These are phyloP conservation scores for Emiliania huxleyi DNA, from an alignment of 78 protist genomes.

Conservation along the genomic window DNA sequence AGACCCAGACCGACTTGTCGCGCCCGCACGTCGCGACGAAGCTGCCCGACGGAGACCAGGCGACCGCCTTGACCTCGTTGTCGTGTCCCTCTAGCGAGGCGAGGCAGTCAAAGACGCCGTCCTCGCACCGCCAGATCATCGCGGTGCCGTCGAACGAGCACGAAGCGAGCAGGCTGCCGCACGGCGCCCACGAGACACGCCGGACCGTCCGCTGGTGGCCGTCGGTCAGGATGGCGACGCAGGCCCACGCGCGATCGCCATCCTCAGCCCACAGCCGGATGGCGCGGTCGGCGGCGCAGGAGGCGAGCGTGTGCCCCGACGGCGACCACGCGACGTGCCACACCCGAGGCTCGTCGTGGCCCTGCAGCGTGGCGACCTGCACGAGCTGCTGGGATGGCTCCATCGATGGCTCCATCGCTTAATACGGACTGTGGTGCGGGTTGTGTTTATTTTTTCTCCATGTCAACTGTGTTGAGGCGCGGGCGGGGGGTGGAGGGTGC, in stretches of 20 bases:
- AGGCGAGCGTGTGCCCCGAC: constrained; percentile 69
- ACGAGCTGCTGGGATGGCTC: too few species aligned
- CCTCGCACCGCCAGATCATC: not conserved
- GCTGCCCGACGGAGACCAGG: constrained; percentile 74
- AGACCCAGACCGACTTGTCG: constrained; percentile 92
- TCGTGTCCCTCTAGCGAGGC: constrained; percentile 92
- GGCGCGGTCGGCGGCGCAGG: constrained; percentile 81
- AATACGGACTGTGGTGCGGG: too few species aligned
- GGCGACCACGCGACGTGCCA: constrained; percentile 72
- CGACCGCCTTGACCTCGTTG: constrained; percentile 87
- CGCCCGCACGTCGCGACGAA: constrained; percentile 92
- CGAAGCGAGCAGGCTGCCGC: constrained; percentile 70
- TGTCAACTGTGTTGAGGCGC: too few species aligned
- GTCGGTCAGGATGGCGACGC: constrained; percentile 52
- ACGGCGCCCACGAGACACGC: constrained; percentile 76
- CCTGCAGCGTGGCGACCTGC: not conserved
- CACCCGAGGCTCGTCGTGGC: not conserved
- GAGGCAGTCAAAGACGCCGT: constrained; percentile 47
- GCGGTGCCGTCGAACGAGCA: constrained; percentile 77
- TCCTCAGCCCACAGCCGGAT: constrained; percentile 67
- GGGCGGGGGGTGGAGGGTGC: too few species aligned
- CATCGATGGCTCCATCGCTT: too few species aligned
- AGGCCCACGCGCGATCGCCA: not conserved
- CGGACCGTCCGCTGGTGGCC: constrained; percentile 76
- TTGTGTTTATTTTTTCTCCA: too few species aligned